phyloP scores from a whole-genome alignment of 2,329 filamentous ascomycete species.

The Exophiala phaeomuriformis region DNA sequence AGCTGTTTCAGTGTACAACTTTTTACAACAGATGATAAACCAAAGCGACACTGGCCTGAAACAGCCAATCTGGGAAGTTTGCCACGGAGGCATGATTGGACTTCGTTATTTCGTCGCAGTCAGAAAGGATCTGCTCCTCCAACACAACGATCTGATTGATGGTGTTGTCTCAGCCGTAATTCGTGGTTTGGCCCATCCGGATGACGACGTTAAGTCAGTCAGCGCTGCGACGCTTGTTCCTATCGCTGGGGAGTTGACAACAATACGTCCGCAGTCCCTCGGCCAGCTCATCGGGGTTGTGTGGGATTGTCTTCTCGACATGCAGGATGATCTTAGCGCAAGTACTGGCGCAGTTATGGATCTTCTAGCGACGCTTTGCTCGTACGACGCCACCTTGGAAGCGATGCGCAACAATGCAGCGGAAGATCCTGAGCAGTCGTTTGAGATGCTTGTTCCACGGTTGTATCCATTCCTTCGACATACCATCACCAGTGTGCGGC shows the following conservation, averaged over 20 bases:
- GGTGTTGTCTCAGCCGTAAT: conserved; percentile 88
- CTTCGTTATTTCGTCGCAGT: conserved; percentile 92
- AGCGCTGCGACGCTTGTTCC: conserved; percentile 96
- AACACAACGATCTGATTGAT: conserved; percentile 79
- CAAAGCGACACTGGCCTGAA: conserved; percentile 71
- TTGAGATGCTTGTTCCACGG: conserved; percentile 82
- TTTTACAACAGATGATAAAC: conserved; percentile 85
- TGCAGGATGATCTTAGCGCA: conserved; percentile 94
- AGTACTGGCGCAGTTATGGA: conserved; percentile 99
- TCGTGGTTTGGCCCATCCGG: conserved; percentile 81
- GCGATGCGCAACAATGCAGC: conserved; percentile 89
- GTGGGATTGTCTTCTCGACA: conserved; percentile 91
- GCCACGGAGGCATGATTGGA: conserved; percentile 96
- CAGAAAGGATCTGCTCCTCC: conserved; percentile 79
- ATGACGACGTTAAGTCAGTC: conserved; percentile 94
- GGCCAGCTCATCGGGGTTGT: conserved; percentile 85
- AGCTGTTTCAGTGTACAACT: conserved; percentile 75
- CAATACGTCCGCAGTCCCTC: conserved; percentile 68
- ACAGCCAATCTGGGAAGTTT: conserved; percentile 81
- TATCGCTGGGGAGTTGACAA: conserved; percentile 90
- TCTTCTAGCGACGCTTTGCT: conserved; percentile 86
- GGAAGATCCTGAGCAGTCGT: conserved; percentile 77
- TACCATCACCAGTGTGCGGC: conserved; percentile 90
- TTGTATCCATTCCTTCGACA: conserved; percentile 94
- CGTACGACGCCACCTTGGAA: conserved; percentile 83